Conservation (phyloP, 2,329 filamentous ascomycete species). For the Bimuria novae-zelandiae region DNA sequence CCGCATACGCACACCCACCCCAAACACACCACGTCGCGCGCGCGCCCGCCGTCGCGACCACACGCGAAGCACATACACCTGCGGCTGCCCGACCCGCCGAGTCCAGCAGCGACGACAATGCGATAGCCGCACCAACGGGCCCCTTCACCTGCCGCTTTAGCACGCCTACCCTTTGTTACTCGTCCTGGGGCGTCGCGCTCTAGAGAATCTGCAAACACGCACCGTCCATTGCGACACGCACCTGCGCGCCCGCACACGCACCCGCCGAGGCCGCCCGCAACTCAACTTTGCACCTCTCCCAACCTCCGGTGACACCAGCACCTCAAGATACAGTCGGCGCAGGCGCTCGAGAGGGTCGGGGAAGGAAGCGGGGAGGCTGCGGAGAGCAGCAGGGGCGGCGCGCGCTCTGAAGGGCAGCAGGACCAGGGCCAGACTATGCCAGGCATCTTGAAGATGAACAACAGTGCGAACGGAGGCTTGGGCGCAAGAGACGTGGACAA, state of each 20-base stretch:
- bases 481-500: conserved; percentile 34
- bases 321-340: conserved; percentile 25
- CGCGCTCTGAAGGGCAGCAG: conserved; percentile 36
- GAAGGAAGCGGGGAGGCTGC: conserved; percentile 16
- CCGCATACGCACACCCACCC: not conserved
- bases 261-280: conserved; percentile 4
- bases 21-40: not conserved
- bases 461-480: conserved; percentile 43
- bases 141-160: no score
- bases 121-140: conserved; percentile 11
- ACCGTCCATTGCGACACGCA: not conserved
- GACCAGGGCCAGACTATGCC: conserved; percentile 51
- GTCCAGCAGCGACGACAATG: conserved; percentile 5
- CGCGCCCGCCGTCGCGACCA: not conserved
- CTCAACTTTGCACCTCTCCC: not conserved
- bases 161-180: no score
- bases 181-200: no score
- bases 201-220: not conserved
- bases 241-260: not conserved
- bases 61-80: not conserved
- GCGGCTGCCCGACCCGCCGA: not conserved
- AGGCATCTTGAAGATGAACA: conserved; percentile 55
- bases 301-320: not conserved
- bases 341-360: conserved; percentile 8
- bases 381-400: conserved; percentile 32